Evolutionary conservation across 768 basidiomycete species (phyloP).

Genomic region (Polyporus arcularius): DNA sequence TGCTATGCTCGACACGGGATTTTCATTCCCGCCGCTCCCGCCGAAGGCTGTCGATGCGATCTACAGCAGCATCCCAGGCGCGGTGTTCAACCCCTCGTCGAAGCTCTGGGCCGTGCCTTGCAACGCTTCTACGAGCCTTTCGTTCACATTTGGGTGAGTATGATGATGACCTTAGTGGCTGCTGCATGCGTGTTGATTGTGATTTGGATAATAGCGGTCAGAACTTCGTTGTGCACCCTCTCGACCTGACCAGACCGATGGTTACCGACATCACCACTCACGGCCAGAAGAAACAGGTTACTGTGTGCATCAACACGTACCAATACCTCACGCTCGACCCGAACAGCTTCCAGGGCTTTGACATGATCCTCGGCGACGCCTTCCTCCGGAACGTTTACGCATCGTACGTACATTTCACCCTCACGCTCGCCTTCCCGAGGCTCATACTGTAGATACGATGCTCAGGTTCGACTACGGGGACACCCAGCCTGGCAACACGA

Average conservation of each 20-base stretch:
- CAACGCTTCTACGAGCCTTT: slow-evolving; percentile 26
- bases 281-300: slow-evolving; percentile 14
- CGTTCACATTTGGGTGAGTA: slow-evolving; percentile 33
- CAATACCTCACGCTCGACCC: slow-evolving; percentile 23
- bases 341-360: slow-evolving; percentile 20
- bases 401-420: slow-evolving; percentile 22
- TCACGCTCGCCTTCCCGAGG: not conserved
- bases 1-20: slow-evolving; percentile 32
- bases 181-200: not conserved
- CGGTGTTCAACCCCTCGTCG: slow-evolving; percentile 23
- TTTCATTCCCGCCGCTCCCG: slow-evolving; percentile 30
- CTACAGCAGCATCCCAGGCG: slow-evolving; percentile 33
- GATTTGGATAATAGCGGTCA: slow-evolving; percentile 37
- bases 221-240: slow-evolving; percentile 34
- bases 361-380: slow-evolving; percentile 35
- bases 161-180: not conserved
- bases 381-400: slow-evolving; percentile 38
- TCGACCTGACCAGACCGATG: slow-evolving; percentile 30
- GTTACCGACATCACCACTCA: slow-evolving; percentile 21
- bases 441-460: not conserved
- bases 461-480: slow-evolving; percentile 29
- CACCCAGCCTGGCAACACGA: slow-evolving; percentile 16
- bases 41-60: slow-evolving; percentile 29
- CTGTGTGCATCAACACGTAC: slow-evolving; percentile 34
- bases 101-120: slow-evolving; percentile 35